phyloP scores from a whole-genome alignment of 2,329 filamentous ascomycete species.

The Colletotrichum sp. region DNA sequence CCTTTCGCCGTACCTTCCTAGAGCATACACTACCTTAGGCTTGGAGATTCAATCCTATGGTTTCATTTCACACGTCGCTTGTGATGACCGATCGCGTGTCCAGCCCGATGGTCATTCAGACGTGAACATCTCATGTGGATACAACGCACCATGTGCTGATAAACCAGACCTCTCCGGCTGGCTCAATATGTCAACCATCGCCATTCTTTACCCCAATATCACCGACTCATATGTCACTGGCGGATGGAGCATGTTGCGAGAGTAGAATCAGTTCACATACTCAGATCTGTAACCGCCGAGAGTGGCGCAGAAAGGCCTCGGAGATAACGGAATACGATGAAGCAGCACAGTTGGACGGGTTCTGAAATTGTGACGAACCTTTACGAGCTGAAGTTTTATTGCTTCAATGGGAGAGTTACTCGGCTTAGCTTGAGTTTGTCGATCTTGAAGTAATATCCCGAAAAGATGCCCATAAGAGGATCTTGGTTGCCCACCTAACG shows the following conservation, averaged over 20 bases:
- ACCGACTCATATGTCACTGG: background rate
- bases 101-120: no score
- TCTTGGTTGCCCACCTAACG: background rate
- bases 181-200: background rate
- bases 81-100: no score
- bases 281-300: background rate
- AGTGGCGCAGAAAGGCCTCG: background rate
- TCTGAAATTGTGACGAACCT: background rate
- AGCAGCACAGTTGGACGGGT: background rate
- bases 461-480: background rate
- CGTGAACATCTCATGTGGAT: no score
- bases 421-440: background rate
- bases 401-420: background rate
- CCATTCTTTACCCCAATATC: no score
- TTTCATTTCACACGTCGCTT: no score
- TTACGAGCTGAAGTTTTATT: background rate
- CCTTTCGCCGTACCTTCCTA: no score
- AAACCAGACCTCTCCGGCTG: background rate
- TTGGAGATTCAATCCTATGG: no score
- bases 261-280: background rate
- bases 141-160: background rate
- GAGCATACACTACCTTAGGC: no score
- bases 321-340: background rate
- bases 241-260: background rate
- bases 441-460: background rate